phyloP scores from a whole-genome alignment of 208 protist genomes.

The Trichomonas tenax region DNA sequence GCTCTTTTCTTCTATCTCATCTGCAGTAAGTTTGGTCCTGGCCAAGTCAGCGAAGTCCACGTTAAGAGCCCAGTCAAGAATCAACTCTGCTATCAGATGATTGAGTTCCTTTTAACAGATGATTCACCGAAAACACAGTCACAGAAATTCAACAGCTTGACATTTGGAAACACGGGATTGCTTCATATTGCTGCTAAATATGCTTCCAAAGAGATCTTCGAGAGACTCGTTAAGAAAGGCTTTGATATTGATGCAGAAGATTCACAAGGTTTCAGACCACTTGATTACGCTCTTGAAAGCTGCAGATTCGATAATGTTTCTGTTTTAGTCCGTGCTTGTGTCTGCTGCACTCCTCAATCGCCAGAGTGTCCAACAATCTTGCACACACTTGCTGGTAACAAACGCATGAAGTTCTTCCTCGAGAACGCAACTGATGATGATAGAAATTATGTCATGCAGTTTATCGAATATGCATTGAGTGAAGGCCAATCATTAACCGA shows the following conservation, averaged over 20 bases:
- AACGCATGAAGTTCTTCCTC: background rate
- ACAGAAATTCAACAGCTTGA: background rate
- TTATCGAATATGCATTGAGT: background rate
- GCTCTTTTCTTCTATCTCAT: background rate
- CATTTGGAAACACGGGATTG: background rate
- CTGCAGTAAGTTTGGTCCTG: background rate
- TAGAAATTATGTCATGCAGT: background rate
- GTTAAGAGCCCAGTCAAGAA: background rate
- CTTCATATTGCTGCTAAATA: background rate
- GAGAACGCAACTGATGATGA: background rate
- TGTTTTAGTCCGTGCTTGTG: background rate
- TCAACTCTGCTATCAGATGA: background rate
- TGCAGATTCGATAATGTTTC: background rate
- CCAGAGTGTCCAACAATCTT: background rate
- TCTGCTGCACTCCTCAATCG: background rate
- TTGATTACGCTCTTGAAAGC: background rate
- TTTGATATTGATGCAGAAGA: background rate
- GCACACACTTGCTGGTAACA: background rate
- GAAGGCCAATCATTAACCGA: background rate
- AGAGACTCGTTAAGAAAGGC: background rate
- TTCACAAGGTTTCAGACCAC: background rate
- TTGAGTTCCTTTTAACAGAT: background rate
- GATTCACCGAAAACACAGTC: background rate
- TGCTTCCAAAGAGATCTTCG: background rate
- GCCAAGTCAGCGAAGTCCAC: background rate